Base-by-base conservation (phyloP, 2,329 filamentous ascomycete genomes). In the Xylariaceae sp. region DNA sequence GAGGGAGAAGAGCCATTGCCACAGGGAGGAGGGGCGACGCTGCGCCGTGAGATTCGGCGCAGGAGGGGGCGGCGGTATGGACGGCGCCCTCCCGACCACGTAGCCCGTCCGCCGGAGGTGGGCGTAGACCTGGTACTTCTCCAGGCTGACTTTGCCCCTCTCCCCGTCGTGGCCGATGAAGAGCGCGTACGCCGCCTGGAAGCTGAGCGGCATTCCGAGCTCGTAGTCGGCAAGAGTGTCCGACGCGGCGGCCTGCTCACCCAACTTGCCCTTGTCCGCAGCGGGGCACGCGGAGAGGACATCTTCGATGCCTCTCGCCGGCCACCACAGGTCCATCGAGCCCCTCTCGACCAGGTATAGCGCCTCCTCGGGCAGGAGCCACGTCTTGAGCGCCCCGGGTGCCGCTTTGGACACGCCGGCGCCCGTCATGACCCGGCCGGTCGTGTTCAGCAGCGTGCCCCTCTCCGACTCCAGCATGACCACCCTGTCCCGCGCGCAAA, bases 311-410 rank as follows among this genome's bases (percentile, higher is more conserved):
- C 61, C 52, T 36, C 59, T 58, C 28, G 63, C 60, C 2, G 86
- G 86, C 85, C 86, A 95, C 67, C 88, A 80, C 25, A 95, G 71
- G 57, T 96, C 87, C 50, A 96, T 51, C 29, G 76, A 88, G 0
- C 90, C 92, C 49, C 92, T 69, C 64, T 98, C 92, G 7, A 96
- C 68, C 42, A 95, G 59, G 51, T 88, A 95, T 33, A 98, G 67
- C 5, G 88, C 85, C 59, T 98, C 92, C 55, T 98, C 92, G 0
- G 90, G 90, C 24, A 94, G 58, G 32, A 98, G 55, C 89, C 89
- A 95, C 25, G 89, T 63, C 42, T 73, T 77, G 19, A 79, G 73
- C 39, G 69, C 70, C 3, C 70, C 72, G 0, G 68, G 60, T 33
- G 60, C 57, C 21, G 78, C 74, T 41, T 68, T 71, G 25, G 69